Conservation (phyloP, 2,329 filamentous ascomycete genomes). For the Pseudocercospora vitis region DNA sequence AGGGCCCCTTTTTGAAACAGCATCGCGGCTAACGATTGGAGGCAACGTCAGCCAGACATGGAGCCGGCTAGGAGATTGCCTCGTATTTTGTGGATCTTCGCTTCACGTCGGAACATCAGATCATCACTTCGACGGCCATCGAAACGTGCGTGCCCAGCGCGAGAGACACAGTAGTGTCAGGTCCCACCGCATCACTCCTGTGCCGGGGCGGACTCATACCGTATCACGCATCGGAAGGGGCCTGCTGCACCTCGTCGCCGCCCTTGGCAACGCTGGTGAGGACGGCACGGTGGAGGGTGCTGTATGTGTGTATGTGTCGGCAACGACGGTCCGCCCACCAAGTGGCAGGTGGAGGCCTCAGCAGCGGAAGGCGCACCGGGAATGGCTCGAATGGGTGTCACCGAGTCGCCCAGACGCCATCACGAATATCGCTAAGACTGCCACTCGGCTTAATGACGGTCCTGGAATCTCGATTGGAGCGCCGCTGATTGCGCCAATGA, state of each 20-base stretch:
- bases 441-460: conserved; percentile 1
- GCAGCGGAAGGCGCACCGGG: conserved; percentile 1
- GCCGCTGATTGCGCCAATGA: conserved; percentile 1
- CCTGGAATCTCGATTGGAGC: conserved; percentile 4
- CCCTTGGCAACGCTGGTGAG: too few relatives aligned
- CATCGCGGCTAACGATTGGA: conserved; percentile 2
- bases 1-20: conserved; percentile 3
- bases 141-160: not conserved
- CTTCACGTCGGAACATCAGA: not conserved
- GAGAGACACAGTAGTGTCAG: too few relatives aligned
- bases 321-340: too few relatives aligned
- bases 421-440: not conserved
- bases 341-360: not conserved
- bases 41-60: conserved; percentile 3
- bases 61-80: not conserved
- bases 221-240: too few relatives aligned
- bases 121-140: too few relatives aligned
- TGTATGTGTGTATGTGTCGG: too few relatives aligned
- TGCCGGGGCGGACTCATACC: too few relatives aligned
- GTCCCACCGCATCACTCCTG: too few relatives aligned
- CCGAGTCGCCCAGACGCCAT: conserved; percentile 2
- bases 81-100: not conserved
- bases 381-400: conserved; percentile 2
- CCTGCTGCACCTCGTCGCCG: too few relatives aligned
- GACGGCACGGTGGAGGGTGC: not conserved